A percentile compares a stretch with the other conserved stretches of the same genome.
These are phyloP conservation scores for Vararia minispora DNA, from an alignment of 768 basidiomycete species.

Conservation along the genomic window DNA sequence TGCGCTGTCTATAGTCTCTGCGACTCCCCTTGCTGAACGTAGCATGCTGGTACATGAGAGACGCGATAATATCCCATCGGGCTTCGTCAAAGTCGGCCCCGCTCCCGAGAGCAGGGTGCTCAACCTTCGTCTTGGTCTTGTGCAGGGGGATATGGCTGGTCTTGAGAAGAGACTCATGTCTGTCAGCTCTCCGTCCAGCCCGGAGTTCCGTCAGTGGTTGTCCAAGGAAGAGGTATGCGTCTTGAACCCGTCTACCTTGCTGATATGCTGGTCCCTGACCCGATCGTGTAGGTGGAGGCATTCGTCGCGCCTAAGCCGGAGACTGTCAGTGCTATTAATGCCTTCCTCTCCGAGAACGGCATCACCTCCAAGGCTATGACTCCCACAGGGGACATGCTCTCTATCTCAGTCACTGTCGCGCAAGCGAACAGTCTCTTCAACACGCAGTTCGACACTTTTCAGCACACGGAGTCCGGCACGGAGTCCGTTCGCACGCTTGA, in stretches of 20 bases:
- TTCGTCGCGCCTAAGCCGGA: slow-evolving; percentile 7
- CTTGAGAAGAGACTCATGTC: slow-evolving; percentile 13
- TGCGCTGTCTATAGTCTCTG: neutral
- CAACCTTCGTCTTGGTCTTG: slow-evolving; percentile 1
- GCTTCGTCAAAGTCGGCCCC: neutral
- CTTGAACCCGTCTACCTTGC: neutral
- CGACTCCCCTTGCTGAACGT: neutral
- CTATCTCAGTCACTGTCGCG: slow-evolving; percentile 7
- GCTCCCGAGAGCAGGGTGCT: slow-evolving; percentile 17
- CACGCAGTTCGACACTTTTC: slow-evolving; percentile 13
- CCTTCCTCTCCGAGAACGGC: slow-evolving; percentile 8
- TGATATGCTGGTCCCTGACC: neutral
- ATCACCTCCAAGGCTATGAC: slow-evolving; percentile 7
- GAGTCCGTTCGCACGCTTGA: slow-evolving; percentile 12
- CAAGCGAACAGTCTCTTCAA: slow-evolving; percentile 12
- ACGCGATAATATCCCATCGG: neutral
- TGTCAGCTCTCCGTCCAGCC: slow-evolving; percentile 15
- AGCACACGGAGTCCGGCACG: slow-evolving; percentile 5
- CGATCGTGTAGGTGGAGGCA: slow-evolving; percentile 6
- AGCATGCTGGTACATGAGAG: neutral
- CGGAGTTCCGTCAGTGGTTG: slow-evolving; percentile 13
- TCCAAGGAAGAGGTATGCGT: slow-evolving; percentile 15
- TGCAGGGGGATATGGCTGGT: too few species aligned
- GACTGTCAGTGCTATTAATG: slow-evolving; percentile 4
- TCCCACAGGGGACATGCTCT: slow-evolving; percentile 21